These are phyloP conservation scores for Candida ponderosae DNA, from an alignment of 805 yeast genomes.

Conservation along the genomic window DNA sequence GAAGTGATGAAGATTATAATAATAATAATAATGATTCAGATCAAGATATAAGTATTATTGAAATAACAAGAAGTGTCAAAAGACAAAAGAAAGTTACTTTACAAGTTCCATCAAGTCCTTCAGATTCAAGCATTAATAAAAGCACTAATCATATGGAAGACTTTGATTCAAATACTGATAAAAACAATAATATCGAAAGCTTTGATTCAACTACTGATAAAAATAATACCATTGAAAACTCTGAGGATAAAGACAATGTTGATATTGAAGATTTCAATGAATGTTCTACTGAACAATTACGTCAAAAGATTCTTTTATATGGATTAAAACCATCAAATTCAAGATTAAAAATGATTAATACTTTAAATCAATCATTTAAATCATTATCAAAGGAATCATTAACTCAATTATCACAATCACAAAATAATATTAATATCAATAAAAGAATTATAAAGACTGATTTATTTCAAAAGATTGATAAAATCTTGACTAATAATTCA, in stretches of 20 bases:
- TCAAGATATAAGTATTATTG: slow-evolving; percentile 17
- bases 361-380: slow-evolving; percentile 8
- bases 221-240: neutral
- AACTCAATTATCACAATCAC: slow-evolving; percentile 10
- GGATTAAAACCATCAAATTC: slow-evolving; percentile 18
- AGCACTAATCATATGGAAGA: neutral
- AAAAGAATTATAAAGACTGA: slow-evolving; percentile 15
- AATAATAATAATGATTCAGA: slow-evolving; percentile 19
- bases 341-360: slow-evolving; percentile 11
- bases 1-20: slow-evolving; percentile 5
- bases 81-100: slow-evolving; percentile 5
- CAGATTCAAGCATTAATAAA: slow-evolving; percentile 2
- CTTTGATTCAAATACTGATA: neutral
- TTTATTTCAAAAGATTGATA: slow-evolving; percentile 10
- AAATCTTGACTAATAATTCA: slow-evolving; percentile 3
- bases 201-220: neutral
- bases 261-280: slow-evolving; percentile 7
- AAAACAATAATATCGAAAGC: neutral
- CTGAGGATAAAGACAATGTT: slow-evolving; percentile 7
- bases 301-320: slow-evolving; percentile 14
- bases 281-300: slow-evolving; percentile 13
- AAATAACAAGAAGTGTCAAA: slow-evolving; percentile 17
- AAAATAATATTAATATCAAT: slow-evolving; percentile 11
- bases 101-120: slow-evolving; percentile 17
- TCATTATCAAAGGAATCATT: slow-evolving; percentile 11